Evolutionary conservation across 371 early-diverging fungal species (phyloP).

Genomic region (Dichotomocladium elegans): DNA sequence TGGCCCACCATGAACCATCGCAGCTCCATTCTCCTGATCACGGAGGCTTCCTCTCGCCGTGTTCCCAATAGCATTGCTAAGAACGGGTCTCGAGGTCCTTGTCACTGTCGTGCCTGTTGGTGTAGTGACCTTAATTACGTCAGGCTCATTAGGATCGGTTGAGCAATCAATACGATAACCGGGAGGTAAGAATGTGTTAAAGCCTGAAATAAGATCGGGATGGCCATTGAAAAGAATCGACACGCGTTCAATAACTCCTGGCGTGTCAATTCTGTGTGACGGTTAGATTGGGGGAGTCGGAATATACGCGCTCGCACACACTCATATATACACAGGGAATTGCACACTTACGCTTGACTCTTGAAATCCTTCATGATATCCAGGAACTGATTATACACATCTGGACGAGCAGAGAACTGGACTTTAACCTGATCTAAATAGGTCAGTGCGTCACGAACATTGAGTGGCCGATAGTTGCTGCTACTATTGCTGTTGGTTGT

Average conservation of each 20-base stretch:
- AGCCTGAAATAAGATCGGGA: conserved; percentile 91
- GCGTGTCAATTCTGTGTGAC: conserved; percentile 84
- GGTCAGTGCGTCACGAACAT: conserved; percentile 90
- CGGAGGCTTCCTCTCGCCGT: neutral
- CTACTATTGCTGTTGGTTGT: neutral
- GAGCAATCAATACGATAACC: conserved; percentile 94
- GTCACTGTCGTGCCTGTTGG: conserved; percentile 76
- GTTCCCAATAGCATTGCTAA: neutral
- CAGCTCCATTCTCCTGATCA: conserved; percentile 1
- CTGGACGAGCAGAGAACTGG: conserved; percentile 90
- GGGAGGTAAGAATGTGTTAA: conserved; percentile 99
- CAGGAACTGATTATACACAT: conserved; percentile 96
- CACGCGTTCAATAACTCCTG: conserved; percentile 97
- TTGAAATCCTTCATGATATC: conserved; percentile 99
- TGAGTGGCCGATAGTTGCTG: conserved; percentile 40
- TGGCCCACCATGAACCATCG: neutral
- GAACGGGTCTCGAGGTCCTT: conserved; percentile 10
- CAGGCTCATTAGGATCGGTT: conserved; percentile 67
- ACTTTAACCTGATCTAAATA: conserved; percentile 98
- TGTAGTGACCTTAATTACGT: conserved; percentile 82
- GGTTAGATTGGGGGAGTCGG: neutral
- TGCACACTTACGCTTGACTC: conserved; percentile 87
- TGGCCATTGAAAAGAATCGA: conserved; percentile 93
- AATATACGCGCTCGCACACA: neutral
- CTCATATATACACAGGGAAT: too few relatives aligned